A percentile compares a stretch with the other conserved stretches of the same genome.
These are phyloP conservation scores for Kandelia obovata DNA, from an alignment of 345 rosid genomes.

Conservation along the genomic window DNA sequence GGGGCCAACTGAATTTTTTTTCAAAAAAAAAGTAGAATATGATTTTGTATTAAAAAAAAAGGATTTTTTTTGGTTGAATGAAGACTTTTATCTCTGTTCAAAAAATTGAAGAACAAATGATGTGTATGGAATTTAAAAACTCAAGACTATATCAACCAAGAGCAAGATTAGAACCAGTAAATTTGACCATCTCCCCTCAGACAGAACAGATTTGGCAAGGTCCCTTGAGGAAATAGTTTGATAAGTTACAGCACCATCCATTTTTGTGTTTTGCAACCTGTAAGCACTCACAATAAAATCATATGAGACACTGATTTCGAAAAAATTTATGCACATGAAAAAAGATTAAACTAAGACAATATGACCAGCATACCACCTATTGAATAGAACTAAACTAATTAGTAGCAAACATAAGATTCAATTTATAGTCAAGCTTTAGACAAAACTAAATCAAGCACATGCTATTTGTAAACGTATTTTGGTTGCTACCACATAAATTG, in stretches of 20 bases:
- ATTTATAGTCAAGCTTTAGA: too few relatives aligned
- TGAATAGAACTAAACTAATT: too few relatives aligned
- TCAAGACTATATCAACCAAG: not conserved
- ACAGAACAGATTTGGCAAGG: slow-evolving; percentile 64
- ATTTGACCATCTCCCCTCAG: slow-evolving; percentile 75
- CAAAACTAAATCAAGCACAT: too few relatives aligned
- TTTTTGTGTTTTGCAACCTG: slow-evolving; percentile 35
- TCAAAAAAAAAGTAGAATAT: not conserved
- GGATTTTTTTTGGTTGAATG: too few relatives aligned
- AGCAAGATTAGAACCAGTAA: slow-evolving; percentile 49
- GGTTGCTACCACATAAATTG: too few relatives aligned
- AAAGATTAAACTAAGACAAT: not conserved
- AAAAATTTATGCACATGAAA: not conserved
- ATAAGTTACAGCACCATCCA: slow-evolving; percentile 54
- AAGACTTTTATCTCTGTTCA: not conserved
- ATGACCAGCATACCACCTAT: not conserved
- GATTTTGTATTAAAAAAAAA: not conserved
- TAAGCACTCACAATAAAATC: slow-evolving; percentile 5
- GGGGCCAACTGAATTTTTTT: not conserved
- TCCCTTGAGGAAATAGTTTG: slow-evolving; percentile 66
- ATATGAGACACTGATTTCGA: not conserved
- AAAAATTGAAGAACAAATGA: not conserved
- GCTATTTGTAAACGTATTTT: too few relatives aligned
- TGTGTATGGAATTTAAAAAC: not conserved
- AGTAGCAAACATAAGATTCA: too few relatives aligned